Base-by-base conservation (phyloP, 208 protist species). In the Phytomonas sp. region DNA sequence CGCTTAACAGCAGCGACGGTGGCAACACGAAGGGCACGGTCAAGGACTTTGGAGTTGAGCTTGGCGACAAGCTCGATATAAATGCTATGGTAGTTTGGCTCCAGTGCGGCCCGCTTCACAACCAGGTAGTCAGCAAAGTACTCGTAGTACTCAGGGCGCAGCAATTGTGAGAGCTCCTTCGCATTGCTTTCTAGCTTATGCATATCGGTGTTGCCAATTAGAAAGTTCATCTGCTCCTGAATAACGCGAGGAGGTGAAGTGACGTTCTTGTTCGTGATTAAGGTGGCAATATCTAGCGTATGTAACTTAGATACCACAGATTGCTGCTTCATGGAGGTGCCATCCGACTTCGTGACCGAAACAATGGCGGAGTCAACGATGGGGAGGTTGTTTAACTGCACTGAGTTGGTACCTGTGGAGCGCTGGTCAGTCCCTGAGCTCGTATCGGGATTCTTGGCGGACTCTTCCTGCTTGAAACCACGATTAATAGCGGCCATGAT, bases 111-210 rank as follows among this genome's bases (percentile, higher is more conserved):
- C 36, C 99, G 96, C 79, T 99, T 99, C 23, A 98, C 88, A 20
- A 99, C 98, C 4, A 99, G 76, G 77, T 99, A 99, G 69, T 99
- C 89, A 7, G 97, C 88, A 74, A 97, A 96, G 84, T 94, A 96
- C 71, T 94, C 86, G 75, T 93, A 89, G 72, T 91, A 93, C 80
- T 94, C 88, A 4, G 89, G 86, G 33, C 84, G 82, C 61, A 97
- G 72, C 63, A 92, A 81, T 71, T 85, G 79, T 61, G 81, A 75
- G 29, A 97, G 79, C 71, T 96, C 93, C 68, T 70, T 64, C 3
- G 85, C 87, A 78, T 92, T 94, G 72, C 81, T 84, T 23, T 94
- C 88, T 43, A 96, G 66, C 67, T 95, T 96, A 62, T 89, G 69
- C 67, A 85, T 74, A 64, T 96, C 91, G 2, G 90, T 95, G 77